Conservation (phyloP, 768 basidiomycete species). For the Brasilioporus rufonigricans region DNA sequence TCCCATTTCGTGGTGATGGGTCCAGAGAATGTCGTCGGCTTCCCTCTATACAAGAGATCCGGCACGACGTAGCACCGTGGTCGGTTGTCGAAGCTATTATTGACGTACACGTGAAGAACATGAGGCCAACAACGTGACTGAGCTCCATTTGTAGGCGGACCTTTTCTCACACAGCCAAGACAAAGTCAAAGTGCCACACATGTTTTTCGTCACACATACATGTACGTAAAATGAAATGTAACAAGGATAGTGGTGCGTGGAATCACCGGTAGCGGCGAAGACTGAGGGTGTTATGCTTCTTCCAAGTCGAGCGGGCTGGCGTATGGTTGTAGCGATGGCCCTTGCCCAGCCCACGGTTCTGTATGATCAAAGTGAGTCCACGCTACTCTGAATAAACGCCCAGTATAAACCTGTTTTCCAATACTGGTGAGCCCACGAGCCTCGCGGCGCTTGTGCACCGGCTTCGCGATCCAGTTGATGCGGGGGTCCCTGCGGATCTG, state of each 20-base stretch:
- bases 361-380: conserved; percentile 6
- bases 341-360: conserved; percentile 98
- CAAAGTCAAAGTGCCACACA: conserved; percentile 1
- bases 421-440: conserved; percentile 95
- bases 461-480: conserved; percentile 99
- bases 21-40: conserved; percentile 1
- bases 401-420: conserved; percentile 81
- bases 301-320: conserved; percentile 90
- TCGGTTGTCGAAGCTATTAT: conserved; percentile 11
- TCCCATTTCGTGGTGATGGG: conserved; percentile 16
- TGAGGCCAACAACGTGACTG: conserved; percentile 11
- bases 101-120: conserved; percentile 19
- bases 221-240: conserved; percentile 20
- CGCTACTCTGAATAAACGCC: not conserved
- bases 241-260: conserved; percentile 1
- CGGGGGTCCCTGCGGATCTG: conserved; percentile 92
- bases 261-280: conserved; percentile 81
- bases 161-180: not conserved
- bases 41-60: conserved; percentile 4
- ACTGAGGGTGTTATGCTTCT: conserved; percentile 97
- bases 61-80: conserved; percentile 13
- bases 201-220: conserved; percentile 24
- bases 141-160: not conserved
- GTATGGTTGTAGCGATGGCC: conserved; percentile 93
- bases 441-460: conserved; percentile 98